A percentile compares a stretch with the other conserved stretches of the same genome.
phyloP scores from a whole-genome alignment of 1,139 yeast species.

The Tardiomyces blankii region DNA sequence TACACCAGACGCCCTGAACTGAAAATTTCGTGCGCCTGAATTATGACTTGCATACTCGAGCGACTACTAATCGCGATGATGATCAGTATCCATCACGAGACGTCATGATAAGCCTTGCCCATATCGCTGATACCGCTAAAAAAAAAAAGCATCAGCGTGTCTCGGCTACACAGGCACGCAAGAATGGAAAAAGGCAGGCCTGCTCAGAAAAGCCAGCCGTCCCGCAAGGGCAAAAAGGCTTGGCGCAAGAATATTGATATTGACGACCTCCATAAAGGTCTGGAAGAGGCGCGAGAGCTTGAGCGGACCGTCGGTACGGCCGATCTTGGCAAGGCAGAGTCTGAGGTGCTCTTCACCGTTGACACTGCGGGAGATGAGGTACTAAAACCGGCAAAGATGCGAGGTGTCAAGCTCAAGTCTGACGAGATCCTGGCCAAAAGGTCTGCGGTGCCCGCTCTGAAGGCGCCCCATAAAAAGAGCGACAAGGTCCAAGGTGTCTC shows the following conservation, averaged over 20 bases:
- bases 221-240: constrained; percentile 86
- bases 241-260: constrained; percentile 95
- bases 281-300: constrained; percentile 60
- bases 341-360: constrained; percentile 49
- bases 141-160: background rate
- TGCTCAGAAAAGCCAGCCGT: constrained; percentile 40
- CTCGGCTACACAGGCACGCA: background rate
- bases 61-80: too few species aligned
- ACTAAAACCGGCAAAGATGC: constrained; percentile 8
- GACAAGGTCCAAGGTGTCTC: constrained; percentile 53
- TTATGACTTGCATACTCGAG: too few species aligned
- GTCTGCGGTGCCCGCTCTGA: constrained; percentile 67
- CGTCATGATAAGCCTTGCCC: background rate
- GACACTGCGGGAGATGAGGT: constrained; percentile 56
- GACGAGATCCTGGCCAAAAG: constrained; percentile 62
- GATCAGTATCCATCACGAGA: too few species aligned
- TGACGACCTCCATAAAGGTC: constrained; percentile 58
- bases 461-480: constrained; percentile 28
- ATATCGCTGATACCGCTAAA: background rate
- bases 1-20: background rate
- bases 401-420: constrained; percentile 44
- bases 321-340: constrained; percentile 11
- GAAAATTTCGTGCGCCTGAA: background rate
- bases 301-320: constrained; percentile 44
- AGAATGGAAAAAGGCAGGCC: constrained; percentile 23